Evolutionary conservation across 2,329 filamentous ascomycete genomes (phyloP), one percentile per base, ranked within the genome.

Genomic region (Stachybotrys chlorohalonatus): DNA sequence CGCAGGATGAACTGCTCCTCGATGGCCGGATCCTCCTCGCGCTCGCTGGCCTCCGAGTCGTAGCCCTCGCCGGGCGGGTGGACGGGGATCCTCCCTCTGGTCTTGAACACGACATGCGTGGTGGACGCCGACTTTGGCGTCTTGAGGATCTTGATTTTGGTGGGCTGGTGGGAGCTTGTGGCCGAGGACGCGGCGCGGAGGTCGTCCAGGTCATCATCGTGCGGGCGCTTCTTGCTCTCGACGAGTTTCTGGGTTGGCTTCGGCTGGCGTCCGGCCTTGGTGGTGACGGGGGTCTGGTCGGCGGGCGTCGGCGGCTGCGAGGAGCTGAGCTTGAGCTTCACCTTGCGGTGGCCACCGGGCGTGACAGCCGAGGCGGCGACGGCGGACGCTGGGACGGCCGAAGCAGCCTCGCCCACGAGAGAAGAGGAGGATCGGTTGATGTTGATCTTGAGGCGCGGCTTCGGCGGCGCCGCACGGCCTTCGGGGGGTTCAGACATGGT

Each of bases 31-130:
- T 99, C 94, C 9, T 76, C 72, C 69, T 99, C 94, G 13, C 86
- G 84, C 66, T 97, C 94, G 54, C 91, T 94, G 11, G 92, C 90
- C 70, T 97, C 94, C 3, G 92, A 96, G 68, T 99, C 94, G 71
- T 97, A 99, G 7, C 93, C 94, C 54, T 95, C 90, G 52, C 94
- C 94, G 1, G 83, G 81, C 6, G 85, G 84, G 59, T 89, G 82
- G 36, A 81, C 75, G 7, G 89, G 86, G 1, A 82, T 78, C 58
- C 84, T 81, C n/a, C 86, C 86, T 62, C 85, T 83, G 51, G 83
- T 76, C 63, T 84, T 86, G 55, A 89, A 67, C 49, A 74, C 70
- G 17, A 75, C 57, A 51, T 73, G 68, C 48, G 70, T 72, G 36
- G 36, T 42, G 55, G 57, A 66, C 54, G 60, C 66, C 51, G 62